Percentiles rank a stretch among this genome's conserved stretches.
Evolutionary conservation across 2,329 filamentous ascomycete genomes (phyloP).

Genomic region (Trichoderma gracile): DNA sequence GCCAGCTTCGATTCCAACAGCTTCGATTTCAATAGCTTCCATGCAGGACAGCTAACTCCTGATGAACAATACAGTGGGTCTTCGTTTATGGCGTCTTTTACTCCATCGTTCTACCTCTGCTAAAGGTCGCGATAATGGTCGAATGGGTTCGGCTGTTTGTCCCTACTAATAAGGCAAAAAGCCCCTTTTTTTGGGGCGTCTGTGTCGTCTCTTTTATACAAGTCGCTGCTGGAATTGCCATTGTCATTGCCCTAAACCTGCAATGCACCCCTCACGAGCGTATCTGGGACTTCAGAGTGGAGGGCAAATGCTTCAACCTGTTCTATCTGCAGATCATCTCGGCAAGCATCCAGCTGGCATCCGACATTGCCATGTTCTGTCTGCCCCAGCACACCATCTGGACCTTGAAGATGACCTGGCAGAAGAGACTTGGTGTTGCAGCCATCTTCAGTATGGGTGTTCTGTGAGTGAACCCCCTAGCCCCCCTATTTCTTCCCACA

Average conservation of each 20-base stretch:
- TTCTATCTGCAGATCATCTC: background rate
- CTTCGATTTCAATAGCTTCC: background rate
- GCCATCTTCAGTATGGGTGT: conserved; percentile 13
- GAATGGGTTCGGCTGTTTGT: conserved; percentile 6
- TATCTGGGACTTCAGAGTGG: background rate
- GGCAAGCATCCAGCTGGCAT: background rate
- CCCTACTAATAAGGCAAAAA: background rate
- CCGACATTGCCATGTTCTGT: background rate
- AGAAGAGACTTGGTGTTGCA: conserved; percentile 10
- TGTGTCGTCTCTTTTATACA: background rate
- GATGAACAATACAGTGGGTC: background rate
- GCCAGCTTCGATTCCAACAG: background rate
- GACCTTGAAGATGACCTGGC: background rate
- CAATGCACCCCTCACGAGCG: background rate
- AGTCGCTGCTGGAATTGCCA: background rate
- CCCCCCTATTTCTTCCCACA: background rate
- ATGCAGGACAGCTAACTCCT: too few relatives aligned
- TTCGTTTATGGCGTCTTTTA: conserved; percentile 8
- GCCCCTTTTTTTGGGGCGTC: conserved; percentile 1
- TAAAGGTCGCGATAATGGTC: background rate
- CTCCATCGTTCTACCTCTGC: conserved; percentile 9
- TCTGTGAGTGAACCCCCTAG: background rate
- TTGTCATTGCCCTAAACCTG: background rate
- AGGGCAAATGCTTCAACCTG: background rate
- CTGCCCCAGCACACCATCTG: conserved; percentile 5